Conservation (phyloP, 2,329 filamentous ascomycete genomes). For the Exophiala spinifera region DNA sequence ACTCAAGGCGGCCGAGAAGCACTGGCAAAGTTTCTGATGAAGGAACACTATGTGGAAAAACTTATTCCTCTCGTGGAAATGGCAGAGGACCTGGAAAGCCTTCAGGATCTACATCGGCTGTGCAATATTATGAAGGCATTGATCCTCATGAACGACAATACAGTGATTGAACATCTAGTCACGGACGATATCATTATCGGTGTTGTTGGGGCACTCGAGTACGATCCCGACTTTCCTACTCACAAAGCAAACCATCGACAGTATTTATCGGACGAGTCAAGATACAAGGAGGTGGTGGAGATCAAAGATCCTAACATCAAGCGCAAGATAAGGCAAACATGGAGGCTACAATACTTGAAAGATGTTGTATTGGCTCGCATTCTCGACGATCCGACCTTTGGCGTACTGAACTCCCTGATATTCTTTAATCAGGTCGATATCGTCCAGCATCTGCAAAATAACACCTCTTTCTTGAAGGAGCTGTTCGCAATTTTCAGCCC, state of each 20-base stretch:
- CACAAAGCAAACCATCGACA: constrained; percentile 97
- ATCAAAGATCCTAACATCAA: constrained; percentile 80
- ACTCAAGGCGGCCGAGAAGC: constrained; percentile 77
- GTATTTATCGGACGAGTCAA: constrained; percentile 81
- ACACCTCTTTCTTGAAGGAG: constrained; percentile 73
- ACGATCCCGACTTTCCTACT: constrained; percentile 94
- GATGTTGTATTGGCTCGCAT: constrained; percentile 97
- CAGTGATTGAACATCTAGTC: constrained; percentile 90
- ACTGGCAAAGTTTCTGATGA: constrained; percentile 80
- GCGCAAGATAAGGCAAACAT: constrained; percentile 93
- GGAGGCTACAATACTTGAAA: constrained; percentile 92
- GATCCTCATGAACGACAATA: constrained; percentile 89
- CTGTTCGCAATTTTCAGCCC: constrained; percentile 81
- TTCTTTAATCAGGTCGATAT: constrained; percentile 99
- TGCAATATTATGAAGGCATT: constrained; percentile 98
- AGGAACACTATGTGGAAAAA: constrained; percentile 81
- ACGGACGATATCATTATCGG: constrained; percentile 85
- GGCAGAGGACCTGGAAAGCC: constrained; percentile 87
- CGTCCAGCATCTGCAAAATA: constrained; percentile 86
- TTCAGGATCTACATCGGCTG: constrained; percentile 79
- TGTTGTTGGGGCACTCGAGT: constrained; percentile 93
- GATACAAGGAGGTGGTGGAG: constrained; percentile 93
- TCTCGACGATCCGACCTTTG: constrained; percentile 95
- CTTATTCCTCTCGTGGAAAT: constrained; percentile 80
- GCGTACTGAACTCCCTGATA: constrained; percentile 93